Percentiles rank a stretch among this genome's conserved stretches.
These are phyloP conservation scores for Zoysia japonica DNA, from an alignment of 176 grass and related monocot genomes.

Conservation along the genomic window DNA sequence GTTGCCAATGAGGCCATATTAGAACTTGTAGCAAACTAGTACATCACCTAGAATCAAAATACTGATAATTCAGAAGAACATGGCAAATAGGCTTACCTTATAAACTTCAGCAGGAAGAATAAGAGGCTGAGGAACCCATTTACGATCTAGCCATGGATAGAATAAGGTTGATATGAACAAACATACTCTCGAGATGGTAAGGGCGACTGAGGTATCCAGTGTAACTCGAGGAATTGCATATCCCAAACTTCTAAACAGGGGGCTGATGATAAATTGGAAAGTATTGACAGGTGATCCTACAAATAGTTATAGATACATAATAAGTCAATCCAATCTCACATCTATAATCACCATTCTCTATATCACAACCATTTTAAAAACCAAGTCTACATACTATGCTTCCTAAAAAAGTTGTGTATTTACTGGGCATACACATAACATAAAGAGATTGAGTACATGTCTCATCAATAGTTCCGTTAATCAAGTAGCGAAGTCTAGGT, in stretches of 20 bases:
- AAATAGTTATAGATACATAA: slow-evolving; percentile 28
- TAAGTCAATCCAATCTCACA: not conserved
- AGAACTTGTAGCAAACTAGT: slow-evolving; percentile 1
- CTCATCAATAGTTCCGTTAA: not conserved
- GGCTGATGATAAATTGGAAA: slow-evolving; percentile 74
- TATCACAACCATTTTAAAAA: slow-evolving; percentile 9
- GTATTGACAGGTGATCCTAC: slow-evolving; percentile 79
- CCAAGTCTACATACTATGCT: not conserved
- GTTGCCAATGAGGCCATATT: not conserved
- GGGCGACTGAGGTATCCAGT: slow-evolving; percentile 51
- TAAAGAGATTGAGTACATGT: not conserved
- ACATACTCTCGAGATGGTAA: slow-evolving; percentile 66
- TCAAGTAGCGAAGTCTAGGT: not conserved
- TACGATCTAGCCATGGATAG: slow-evolving; percentile 72
- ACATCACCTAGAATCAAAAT: not conserved
- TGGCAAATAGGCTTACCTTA: slow-evolving; percentile 53
- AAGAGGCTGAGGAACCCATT: slow-evolving; percentile 76
- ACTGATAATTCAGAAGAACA: slow-evolving; percentile 4
- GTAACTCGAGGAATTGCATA: slow-evolving; percentile 58
- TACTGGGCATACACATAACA: not conserved
- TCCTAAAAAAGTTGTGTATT: slow-evolving; percentile 24
- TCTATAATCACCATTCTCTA: not conserved
- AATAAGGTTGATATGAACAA: slow-evolving; percentile 61
- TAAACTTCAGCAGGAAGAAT: slow-evolving; percentile 96
- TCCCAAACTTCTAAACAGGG: slow-evolving; percentile 81